Base-by-base conservation (phyloP, 257 asterid species). In the Misopates orontium region DNA sequence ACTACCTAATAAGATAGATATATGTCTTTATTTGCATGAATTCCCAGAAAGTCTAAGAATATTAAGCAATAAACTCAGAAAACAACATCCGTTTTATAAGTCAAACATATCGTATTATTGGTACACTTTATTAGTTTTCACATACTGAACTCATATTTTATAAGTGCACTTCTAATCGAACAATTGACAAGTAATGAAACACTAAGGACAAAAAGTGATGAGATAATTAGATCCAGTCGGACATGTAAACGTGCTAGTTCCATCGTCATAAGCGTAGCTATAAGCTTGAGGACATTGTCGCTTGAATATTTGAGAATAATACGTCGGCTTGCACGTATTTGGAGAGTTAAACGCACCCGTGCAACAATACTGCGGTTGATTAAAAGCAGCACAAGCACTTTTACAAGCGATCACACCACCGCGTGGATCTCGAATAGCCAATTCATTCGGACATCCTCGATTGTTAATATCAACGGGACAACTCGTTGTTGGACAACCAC, bases 211-310 rank as follows among this genome's bases (percentile, higher is more conserved):
- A 20, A 85, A 85, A 0, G 77, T 79, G 54, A 85, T 25, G 14
- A 52, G 36, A 59, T 80, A 85, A 22, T 78, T 47, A 1, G 39
- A 69, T 14, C 75, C 83, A 0, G 75, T 57, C 0, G 78, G 77
- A 13, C 84, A 79, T 0, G 93, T 85, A 51, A 77, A 80, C 20
- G 78, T 78, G 78, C 85, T 80, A 3, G 74, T 28, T 17, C 14
- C 4, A 64, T 85, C 93, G 41, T 85, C 93, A 11, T 61, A 85
- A 19, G 89, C 89, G 45, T 85, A 85, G 60, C 87, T 83, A 60
- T 85, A 85, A 2, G 89, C 85, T 42, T 77, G 78, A 5, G 85
- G 93, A 17, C 89, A 85, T 7, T 12, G 25, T 1, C 60, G n/a
- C 70, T 80, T 83, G 31, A 85, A 79, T 1, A 73, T 24, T 20